Evolutionary conservation across 1,284 basidiomycete genomes (phyloP).

Genomic region (Spongispora temasekensis): DNA sequence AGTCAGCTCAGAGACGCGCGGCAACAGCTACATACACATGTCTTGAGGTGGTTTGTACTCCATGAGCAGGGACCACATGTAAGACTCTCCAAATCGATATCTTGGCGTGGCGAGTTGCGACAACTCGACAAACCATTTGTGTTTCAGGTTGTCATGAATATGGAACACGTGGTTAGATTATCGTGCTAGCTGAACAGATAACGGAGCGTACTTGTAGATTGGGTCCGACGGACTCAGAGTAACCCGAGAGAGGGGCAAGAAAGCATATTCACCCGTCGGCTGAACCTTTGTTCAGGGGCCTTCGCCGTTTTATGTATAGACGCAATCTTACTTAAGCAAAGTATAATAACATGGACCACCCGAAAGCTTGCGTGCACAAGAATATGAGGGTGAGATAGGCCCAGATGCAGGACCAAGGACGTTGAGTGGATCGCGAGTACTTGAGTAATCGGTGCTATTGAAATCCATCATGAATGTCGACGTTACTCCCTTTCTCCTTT

Average conservation of each 20-base stretch:
- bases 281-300: neutral
- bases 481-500: too few species aligned
- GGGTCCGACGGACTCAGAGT: neutral
- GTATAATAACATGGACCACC: too few species aligned
- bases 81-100: neutral
- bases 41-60: neutral
- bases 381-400: too few species aligned
- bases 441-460: too few species aligned
- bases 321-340: too few species aligned
- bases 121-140: neutral
- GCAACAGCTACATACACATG: too few species aligned
- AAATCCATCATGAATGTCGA: too few species aligned
- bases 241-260: neutral
- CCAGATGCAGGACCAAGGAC: too few species aligned
- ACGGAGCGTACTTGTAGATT: neutral
- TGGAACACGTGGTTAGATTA: neutral
- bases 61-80: neutral
- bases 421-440: too few species aligned
- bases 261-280: neutral
- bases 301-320: neutral
- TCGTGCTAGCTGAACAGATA: neutral
- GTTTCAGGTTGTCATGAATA: neutral
- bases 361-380: too few species aligned
- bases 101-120: neutral
- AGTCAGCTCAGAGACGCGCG: too few species aligned